A percentile compares a stretch with the other conserved stretches of the same genome.
Evolutionary conservation across 129 eudicot species (phyloP).

Genomic region (carrot (Daucus carota)): DH1_v3.0 NC_030383.2:4067001-4067500

Average conservation of each 20-base stretch:
- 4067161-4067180: conserved; percentile 44
- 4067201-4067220: conserved; percentile 65
- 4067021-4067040: neutral
- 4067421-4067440: conserved; percentile 16
- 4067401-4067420: conserved; percentile 30
- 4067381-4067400: conserved; percentile 34
- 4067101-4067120: neutral
- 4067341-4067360: conserved; percentile 36
- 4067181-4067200: conserved; percentile 81
- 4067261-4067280: conserved; percentile 19
- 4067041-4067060: neutral
- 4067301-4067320: conserved; percentile 6
- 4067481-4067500: conserved; percentile 8
- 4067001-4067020: neutral
- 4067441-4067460: conserved; percentile 22
- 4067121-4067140: conserved; percentile 6
- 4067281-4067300: conserved; percentile 24
- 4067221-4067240: conserved; percentile 18
- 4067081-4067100: neutral
- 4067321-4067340: conserved; percentile 32
- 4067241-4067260: conserved; percentile 26
- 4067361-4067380: conserved; percentile 9
- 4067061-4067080: neutral
- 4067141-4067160: neutral
- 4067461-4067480: conserved; percentile 23